These are phyloP conservation scores for Phytophthora kernoviae DNA, from an alignment of 352 stramenopile species.

Conservation along the genomic window DNA sequence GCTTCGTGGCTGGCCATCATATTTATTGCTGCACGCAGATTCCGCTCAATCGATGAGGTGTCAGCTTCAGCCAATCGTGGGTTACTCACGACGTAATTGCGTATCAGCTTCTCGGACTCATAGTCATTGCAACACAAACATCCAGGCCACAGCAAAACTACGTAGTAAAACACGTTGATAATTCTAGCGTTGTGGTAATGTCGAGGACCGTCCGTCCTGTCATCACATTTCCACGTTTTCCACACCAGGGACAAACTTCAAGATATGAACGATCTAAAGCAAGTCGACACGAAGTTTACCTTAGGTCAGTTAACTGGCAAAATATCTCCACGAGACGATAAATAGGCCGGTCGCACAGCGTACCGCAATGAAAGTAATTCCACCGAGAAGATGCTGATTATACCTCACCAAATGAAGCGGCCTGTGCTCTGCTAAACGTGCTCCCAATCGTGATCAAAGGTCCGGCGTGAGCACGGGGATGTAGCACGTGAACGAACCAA, in stretches of 20 bases:
- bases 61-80: background rate
- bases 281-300: too few relatives aligned
- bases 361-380: background rate
- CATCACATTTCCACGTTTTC: background rate
- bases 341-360: constrained; percentile 3
- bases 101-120: constrained; percentile 7
- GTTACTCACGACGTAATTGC: constrained; percentile 9
- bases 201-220: constrained; percentile 7
- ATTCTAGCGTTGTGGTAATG: background rate
- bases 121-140: background rate
- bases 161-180: too few relatives aligned
- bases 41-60: constrained; percentile 21
- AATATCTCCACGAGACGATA: constrained; percentile 8
- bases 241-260: background rate
- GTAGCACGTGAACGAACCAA: constrained; percentile 87
- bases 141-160: background rate
- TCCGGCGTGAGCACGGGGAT: constrained; percentile 76
- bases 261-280: too few relatives aligned
- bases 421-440: background rate
- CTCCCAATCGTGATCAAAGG: constrained; percentile 31
- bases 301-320: too few relatives aligned
- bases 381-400: too few relatives aligned
- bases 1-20: constrained; percentile 53
- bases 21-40: constrained; percentile 51
- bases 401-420: background rate